Base-by-base conservation (phyloP, 495 filamentous ascomycete species). In the Hypomontagnella submonticulosa region DNA sequence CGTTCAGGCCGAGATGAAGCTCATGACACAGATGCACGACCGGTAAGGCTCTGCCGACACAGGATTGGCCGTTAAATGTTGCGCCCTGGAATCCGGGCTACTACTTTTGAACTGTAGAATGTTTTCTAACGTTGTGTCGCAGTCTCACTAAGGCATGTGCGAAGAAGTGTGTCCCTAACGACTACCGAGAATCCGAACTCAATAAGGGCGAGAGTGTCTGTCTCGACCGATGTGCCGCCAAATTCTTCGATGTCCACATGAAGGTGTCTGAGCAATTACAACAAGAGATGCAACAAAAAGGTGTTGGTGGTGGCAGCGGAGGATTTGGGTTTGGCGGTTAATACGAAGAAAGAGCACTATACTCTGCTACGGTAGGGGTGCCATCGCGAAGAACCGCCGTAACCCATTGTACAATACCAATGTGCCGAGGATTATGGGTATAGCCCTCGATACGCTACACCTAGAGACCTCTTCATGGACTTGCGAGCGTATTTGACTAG, bases 181-280 rank as follows among this genome's bases (percentile, higher is more conserved):
- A 92, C 62, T 99, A 98, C 86, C 91, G 92, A 71, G 95, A 99
- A 82, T 84, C 84, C 73, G 96, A 98, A 58, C 87, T 99, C 63
- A 95, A 96, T 85, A 99, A 99, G 83, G 95, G 95, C 83, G 95
- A 99, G 80, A 90, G 89, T 54, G 95, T 98, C 66, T 99, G 95
- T 81, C 87, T 99, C 64, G 95, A 99, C 81, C 91, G 95, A 63
- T 99, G 95, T 80, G 88, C 94, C 36, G 83, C 89, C 73, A 99
- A 99, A 83, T 98, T 97, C 85, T 97, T 99, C 80, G 95, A 99
- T 61, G 92, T 97, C 73, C 92, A 97, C 78, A 85, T 95, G 81
- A 98, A 97, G 83, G 90, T 99, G 43, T 84, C 81, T 41, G 84
- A 86, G 57, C 73, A 81, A 60, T 71, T 86, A 58, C 83, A 86